Percentiles rank a stretch among this genome's conserved stretches.
Evolutionary conservation across 305 asterid genomes (phyloP).

Genomic region (Solanum hybrid): DNA sequence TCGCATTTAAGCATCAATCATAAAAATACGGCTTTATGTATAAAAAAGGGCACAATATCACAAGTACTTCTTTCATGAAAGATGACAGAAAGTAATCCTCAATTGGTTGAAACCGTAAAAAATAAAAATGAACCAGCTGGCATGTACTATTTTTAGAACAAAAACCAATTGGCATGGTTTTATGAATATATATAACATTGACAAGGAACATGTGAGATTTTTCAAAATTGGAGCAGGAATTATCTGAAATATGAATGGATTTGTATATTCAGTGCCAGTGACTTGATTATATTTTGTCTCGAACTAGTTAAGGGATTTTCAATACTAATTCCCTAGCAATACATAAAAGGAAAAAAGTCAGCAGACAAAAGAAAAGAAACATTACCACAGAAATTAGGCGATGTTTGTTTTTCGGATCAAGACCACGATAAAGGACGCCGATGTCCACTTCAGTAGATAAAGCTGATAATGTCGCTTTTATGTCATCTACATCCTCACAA

Average conservation of each 20-base stretch:
- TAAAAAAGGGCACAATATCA: background rate
- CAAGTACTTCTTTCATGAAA: background rate
- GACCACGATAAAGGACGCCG: slow-evolving; percentile 75
- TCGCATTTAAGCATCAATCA: background rate
- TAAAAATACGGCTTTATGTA: background rate
- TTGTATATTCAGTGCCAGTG: background rate
- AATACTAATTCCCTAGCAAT: background rate
- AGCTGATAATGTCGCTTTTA: slow-evolving; percentile 58
- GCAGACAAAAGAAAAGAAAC: background rate
- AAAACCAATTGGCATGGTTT: background rate
- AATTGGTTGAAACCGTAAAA: background rate
- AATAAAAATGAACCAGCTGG: background rate
- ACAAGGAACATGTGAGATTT: background rate
- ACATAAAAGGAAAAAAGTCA: background rate
- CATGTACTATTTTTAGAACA: background rate
- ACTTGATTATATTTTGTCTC: background rate
- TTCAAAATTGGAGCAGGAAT: background rate
- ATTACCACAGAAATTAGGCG: slow-evolving; percentile 73
- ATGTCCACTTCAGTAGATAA: slow-evolving; percentile 77
- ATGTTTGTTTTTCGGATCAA: slow-evolving; percentile 63
- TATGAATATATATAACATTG: background rate
- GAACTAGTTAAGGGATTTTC: background rate
- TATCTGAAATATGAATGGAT: background rate
- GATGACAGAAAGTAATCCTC: background rate
- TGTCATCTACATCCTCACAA: slow-evolving; percentile 69